Conservation (phyloP, 2,329 filamentous ascomycete species). For the Monascus ruber region DNA sequence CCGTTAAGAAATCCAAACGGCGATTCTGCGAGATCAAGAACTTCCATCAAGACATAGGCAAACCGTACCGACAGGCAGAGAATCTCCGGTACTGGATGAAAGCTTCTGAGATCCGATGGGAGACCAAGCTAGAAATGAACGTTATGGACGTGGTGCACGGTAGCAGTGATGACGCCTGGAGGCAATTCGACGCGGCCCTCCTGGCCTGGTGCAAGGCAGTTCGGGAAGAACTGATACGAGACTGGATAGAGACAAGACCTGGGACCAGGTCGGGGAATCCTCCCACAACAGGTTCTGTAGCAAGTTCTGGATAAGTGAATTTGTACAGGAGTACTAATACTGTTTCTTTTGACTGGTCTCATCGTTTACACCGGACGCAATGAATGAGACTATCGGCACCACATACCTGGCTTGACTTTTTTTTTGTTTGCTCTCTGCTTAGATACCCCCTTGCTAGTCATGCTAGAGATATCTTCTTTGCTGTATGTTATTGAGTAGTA, state of each 20-base stretch:
- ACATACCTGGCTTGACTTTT: slow-evolving; percentile 7
- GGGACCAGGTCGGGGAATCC: slow-evolving; percentile 5
- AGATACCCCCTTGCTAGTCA: slow-evolving; percentile 12
- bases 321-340: slow-evolving; percentile 1
- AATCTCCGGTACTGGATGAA: slow-evolving; percentile 96
- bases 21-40: slow-evolving; percentile 81
- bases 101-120: slow-evolving; percentile 88
- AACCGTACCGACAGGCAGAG: slow-evolving; percentile 87
- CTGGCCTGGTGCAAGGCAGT: slow-evolving; percentile 74
- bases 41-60: slow-evolving; percentile 85
- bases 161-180: slow-evolving; percentile 56
- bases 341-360: slow-evolving; percentile 7
- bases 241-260: slow-evolving; percentile 44
- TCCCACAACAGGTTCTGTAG: not conserved
- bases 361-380: too few species aligned
- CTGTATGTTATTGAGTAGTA: not conserved
- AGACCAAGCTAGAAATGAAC: slow-evolving; percentile 70
- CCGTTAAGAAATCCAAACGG: slow-evolving; percentile 70
- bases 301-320: too few species aligned
- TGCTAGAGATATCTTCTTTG: slow-evolving; percentile 1
- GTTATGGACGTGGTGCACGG: slow-evolving; percentile 78
- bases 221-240: slow-evolving; percentile 67
- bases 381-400: slow-evolving; percentile 8
- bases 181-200: slow-evolving; percentile 70
- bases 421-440: slow-evolving; percentile 12